Percentiles rank a stretch among this genome's conserved stretches.
These are phyloP conservation scores for Ophiocordyceps australis DNA, from an alignment of 2,329 filamentous ascomycete species.

Conservation along the genomic window DNA sequence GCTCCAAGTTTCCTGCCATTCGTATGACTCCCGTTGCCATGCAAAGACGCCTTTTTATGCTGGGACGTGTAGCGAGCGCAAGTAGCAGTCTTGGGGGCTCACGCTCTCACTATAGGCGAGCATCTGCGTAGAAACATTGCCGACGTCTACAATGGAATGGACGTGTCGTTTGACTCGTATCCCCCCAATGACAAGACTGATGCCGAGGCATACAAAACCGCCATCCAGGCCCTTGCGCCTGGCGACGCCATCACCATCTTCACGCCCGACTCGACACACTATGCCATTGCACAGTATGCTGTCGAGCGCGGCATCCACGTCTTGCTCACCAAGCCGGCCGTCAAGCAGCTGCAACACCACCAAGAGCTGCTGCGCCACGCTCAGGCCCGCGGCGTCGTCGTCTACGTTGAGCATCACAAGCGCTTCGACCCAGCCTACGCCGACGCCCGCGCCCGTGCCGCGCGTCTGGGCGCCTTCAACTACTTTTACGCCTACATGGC, in stretches of 20 bases:
- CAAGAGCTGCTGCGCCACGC: constrained; percentile 56
- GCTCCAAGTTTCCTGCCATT: constrained; percentile 80
- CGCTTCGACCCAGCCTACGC: constrained; percentile 87
- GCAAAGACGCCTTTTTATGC: too few relatives aligned
- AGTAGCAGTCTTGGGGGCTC: background rate
- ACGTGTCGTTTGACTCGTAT: constrained; percentile 72
- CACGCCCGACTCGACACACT: constrained; percentile 86
- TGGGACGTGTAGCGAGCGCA: background rate
- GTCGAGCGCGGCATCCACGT: constrained; percentile 81
- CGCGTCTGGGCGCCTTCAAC: constrained; percentile 80
- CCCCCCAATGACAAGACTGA: constrained; percentile 57
- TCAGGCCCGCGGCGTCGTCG: constrained; percentile 60
- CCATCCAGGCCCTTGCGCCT: constrained; percentile 65
- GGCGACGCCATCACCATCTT: constrained; percentile 92
- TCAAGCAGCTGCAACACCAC: constrained; percentile 70
- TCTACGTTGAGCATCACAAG: constrained; percentile 94
- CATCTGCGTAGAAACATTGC: constrained; percentile 80
- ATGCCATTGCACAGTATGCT: constrained; percentile 79
- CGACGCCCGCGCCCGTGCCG: constrained; percentile 63
- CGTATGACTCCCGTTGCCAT: constrained; percentile 45
- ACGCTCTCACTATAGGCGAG: constrained; percentile 30
- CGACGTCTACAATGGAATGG: constrained; percentile 72
- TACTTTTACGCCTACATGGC: constrained; percentile 98
- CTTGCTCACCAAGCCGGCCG: constrained; percentile 84
- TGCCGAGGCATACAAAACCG: constrained; percentile 69